Base-by-base conservation (phyloP, 768 basidiomycete genomes). In the Pleurotus giganteus region DNA sequence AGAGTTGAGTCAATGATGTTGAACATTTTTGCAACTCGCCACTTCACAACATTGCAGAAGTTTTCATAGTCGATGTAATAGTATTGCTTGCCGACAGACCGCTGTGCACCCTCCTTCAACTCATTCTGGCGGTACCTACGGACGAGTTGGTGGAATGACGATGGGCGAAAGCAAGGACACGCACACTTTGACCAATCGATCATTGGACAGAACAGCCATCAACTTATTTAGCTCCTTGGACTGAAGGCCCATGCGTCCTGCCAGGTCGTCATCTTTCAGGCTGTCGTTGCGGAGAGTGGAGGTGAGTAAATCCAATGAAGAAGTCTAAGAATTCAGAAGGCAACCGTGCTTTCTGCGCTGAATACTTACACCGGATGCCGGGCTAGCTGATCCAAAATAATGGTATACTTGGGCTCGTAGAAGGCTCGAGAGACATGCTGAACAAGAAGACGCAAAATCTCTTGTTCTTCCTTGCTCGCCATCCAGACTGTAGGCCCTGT, bases 11-110 rank as follows among this genome's bases (percentile, higher is more conserved):
- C 94, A 59, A 99, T 93, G 57, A 84, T 84, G 58, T 86, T 80
- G 59, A 91, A 82, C 92, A 98, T 94, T 66, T 91, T 89, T 4
- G 91, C 91, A 52, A 98, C 84, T 36, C 95, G 81, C 92, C 96
- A 99, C 69, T 98, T 98, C 70, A 96, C 91, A 43, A 98, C 94
- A 70, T 98, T 94, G 72, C 92, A 94, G 67, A 98, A 95, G 65
- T 87, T 84, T 63, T 93, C 85, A 70, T 96, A 94, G 73, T 99
- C 88, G 67, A 99, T 90, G 72, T 92, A 98, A 76, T 91, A 99
- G 76, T 98, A 99, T 65, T 91, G 88, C 63, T 88, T 86, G 58
- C 88, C 89, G 57, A 89, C 87, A 57, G 89, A 88, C 57, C 95
- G 85, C 68, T 89, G 88, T 41, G 89, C 89, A 49, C 89, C 90